Evolutionary conservation across 257 asterid genomes (phyloP).

Genomic region (Solanum tarapatanum): DNA sequence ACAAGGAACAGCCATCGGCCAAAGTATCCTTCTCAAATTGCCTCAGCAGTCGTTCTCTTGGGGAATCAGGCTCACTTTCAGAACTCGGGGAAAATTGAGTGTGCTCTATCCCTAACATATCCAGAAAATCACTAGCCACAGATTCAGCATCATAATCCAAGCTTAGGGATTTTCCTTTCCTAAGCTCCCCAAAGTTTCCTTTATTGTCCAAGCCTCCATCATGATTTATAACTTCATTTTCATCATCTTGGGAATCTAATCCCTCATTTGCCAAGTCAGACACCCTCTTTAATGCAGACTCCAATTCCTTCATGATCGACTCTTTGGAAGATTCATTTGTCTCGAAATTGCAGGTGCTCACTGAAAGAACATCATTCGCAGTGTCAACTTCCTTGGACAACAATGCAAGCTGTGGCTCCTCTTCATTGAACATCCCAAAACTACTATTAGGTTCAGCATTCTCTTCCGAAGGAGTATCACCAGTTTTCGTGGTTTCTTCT

Average conservation of each 20-base stretch:
- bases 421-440: conserved; percentile 9
- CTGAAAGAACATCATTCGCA: conserved; percentile 7
- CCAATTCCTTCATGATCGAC: conserved; percentile 50
- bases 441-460: conserved; percentile 1
- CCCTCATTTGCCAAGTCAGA: conserved; percentile 42
- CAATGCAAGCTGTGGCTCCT: neutral
- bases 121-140: conserved; percentile 72
- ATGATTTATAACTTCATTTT: conserved; percentile 18
- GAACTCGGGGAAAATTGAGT: conserved; percentile 64
- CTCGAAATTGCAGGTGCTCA: conserved; percentile 5
- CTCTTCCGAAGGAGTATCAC: conserved; percentile 1
- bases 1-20: conserved; percentile 47
- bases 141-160: conserved; percentile 49
- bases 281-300: conserved; percentile 40
- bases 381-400: neutral
- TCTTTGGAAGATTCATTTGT: conserved; percentile 27
- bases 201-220: conserved; percentile 2
- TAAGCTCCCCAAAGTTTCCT: conserved; percentile 11
- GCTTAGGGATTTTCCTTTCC: conserved; percentile 41
- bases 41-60: conserved; percentile 68
- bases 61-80: conserved; percentile 91
- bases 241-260: conserved; percentile 39
- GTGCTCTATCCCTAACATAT: conserved; percentile 63
- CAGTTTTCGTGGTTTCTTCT: neutral
- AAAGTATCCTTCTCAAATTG: conserved; percentile 83